Base-by-base conservation (phyloP, 1,139 yeast genomes). In the Taiozyma sp. region DNA sequence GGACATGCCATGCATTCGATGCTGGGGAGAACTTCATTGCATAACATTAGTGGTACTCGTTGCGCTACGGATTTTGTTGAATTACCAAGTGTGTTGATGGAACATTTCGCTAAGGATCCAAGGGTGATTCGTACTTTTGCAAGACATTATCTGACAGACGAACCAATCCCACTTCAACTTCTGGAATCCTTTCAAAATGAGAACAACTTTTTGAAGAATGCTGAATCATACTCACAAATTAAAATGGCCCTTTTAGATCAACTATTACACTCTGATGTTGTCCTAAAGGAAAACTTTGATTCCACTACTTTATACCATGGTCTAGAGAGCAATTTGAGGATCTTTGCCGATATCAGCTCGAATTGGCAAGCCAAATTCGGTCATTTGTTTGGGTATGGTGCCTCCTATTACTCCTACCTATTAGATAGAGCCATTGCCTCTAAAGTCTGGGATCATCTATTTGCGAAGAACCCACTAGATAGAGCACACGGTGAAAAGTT, bases 1-100 rank as follows among this genome's bases (percentile, higher is more conserved):
- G 99, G 99, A 1, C 99, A 93, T 70, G 99, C 99, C 2, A 87
- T 93, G 83, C 99, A 93, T 67, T 90, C 97, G 8, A 92, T 93
- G 97, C 73, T 93, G 30, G 99, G 98, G 0, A 77, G 93, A 55
- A 93, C 99, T 0, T 78, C 84, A 46, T 72, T 93, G 48, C 99
- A 95, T 65, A 95, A 92, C 65, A 85, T 93, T 16, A 85, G 96
- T 27, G 99, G 99, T 2, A 93, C 99, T 0, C 76, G 99, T 54
- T 93, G 98, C 65, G 88, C 91, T 8, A 90, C 99, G 0, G 99
- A 93, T 67, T 93, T 93, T 71, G 99, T 95, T 34, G 99, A 93
- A 67, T 72, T 93, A 46, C 99, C 99, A 1, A 90, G 97, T 14
- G 95, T 93, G 19, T 69, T 93, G 49, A 93, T 92, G 96, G 99